phyloP scores from a whole-genome alignment of 768 basidiomycete species.

The Kockovaella imperatae region DNA sequence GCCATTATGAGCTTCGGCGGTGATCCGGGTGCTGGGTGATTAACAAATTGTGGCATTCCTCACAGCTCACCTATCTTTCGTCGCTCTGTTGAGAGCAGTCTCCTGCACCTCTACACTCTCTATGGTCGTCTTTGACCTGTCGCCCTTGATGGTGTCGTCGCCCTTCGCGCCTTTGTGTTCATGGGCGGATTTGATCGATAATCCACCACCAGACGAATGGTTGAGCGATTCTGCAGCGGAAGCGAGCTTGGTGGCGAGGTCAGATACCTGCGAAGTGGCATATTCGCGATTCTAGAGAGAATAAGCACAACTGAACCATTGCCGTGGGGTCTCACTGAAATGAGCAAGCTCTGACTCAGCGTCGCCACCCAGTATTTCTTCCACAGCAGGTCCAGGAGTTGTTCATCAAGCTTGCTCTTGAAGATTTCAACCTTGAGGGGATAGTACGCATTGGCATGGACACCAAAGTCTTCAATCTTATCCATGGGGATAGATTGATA shows the following conservation, averaged over 20 bases:
- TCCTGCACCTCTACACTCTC: constrained; percentile 64
- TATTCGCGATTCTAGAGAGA: constrained; percentile 78
- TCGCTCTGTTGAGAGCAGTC: constrained; percentile 76
- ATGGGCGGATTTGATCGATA: constrained; percentile 52
- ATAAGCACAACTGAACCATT: too few relatives aligned
- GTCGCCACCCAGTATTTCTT: constrained; percentile 99
- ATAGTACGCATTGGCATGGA: constrained; percentile 94
- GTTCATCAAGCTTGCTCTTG: constrained; percentile 80
- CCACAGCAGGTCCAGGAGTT: constrained; percentile 84
- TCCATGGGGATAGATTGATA: constrained; percentile 93
- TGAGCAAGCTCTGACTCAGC: constrained; percentile 80
- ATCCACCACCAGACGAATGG: constrained; percentile 15
- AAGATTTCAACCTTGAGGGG: constrained; percentile 89
- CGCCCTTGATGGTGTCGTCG: constrained; percentile 41
- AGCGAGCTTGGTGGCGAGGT: constrained; percentile 76
- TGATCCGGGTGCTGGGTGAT: constrained; percentile 69
- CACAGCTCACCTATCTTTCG: constrained; percentile 72
- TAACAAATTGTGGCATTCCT: neutral
- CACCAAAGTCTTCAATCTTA: constrained; percentile 99
- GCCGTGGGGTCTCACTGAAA: constrained; percentile 56
- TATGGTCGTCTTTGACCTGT: constrained; percentile 50
- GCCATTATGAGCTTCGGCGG: constrained; percentile 85
- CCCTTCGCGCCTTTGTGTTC: constrained; percentile 6
- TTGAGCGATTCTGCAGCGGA: constrained; percentile 30
- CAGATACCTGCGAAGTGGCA: constrained; percentile 79